phyloP scores from a whole-genome alignment of 352 stramenopile genomes.

The Thraustochytrium striatum region DNA sequence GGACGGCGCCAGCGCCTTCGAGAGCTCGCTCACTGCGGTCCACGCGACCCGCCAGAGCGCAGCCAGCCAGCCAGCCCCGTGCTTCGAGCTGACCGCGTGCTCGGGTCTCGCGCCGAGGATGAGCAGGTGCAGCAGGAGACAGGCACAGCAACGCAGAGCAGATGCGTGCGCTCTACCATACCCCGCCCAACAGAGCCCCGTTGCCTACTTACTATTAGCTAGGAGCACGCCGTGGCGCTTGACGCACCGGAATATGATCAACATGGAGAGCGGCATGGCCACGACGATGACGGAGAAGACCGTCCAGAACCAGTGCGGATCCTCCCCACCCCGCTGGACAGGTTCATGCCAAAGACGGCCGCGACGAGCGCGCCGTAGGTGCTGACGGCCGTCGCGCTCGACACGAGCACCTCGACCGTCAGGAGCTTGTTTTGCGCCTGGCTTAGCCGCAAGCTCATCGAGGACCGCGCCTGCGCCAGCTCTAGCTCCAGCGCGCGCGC shows the following conservation, averaged over 20 bases:
- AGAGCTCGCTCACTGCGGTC: too few species aligned
- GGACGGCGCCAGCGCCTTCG: too few species aligned
- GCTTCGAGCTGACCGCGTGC: too few species aligned
- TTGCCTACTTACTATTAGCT: too few species aligned
- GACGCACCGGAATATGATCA: not conserved
- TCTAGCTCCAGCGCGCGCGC: conserved; percentile 11
- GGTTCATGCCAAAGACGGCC: conserved; percentile 52
- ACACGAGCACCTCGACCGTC: conserved; percentile 47
- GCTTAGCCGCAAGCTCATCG: conserved; percentile 27
- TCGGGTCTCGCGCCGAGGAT: too few species aligned
- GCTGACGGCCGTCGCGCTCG: not conserved
- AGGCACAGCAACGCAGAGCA: too few species aligned
- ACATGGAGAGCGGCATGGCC: not conserved
- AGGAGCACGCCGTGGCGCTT: not conserved
- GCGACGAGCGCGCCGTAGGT: conserved; percentile 44
- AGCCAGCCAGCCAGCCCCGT: too few species aligned
- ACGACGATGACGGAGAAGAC: not conserved
- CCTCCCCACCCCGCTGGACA: conserved; percentile 21
- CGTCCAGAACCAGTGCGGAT: conserved; percentile 33
- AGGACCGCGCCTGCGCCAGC: conserved; percentile 38
- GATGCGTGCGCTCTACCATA: too few species aligned
- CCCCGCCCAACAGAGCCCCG: too few species aligned
- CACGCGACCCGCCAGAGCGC: too few species aligned
- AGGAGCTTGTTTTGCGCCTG: conserved; percentile 48
- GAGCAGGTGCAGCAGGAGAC: too few species aligned